Evolutionary conservation across 1,139 yeast species (phyloP), one percentile per base, ranked within the genome.

Genomic region (Hansenula sp.): DNA sequence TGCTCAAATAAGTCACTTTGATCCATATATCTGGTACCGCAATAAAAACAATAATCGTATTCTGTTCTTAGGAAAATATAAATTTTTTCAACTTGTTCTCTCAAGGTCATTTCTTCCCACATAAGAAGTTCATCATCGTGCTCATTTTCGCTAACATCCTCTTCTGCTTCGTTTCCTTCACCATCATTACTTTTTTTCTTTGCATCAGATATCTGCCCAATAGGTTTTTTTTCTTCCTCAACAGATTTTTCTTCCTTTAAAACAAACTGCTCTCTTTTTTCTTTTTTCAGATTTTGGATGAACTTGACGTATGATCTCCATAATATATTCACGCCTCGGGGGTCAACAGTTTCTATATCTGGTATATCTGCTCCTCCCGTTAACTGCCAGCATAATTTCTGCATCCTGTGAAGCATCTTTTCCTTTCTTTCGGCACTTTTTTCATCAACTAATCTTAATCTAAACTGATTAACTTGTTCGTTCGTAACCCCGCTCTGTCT

Each of bases 11-110:
- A 51, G 29, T 76, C 80, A 1, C 52, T 51, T 32, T 54, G 65
- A 43, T 57, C 61, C 0, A 57, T 55, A 51, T 67, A 77, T 34
- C 51, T 52, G 10, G 56, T 55, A 1, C 79, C 80, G 52, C 83
- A 77, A 61, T 66, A 77, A 51, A 65, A 71, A 51, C 83, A 77
- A 53, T 70, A 77, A 45, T 53, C 50, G 44, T 64, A 66, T 27
- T 59, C 59, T 0, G 62, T 50, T 16, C 81, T 62, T 18, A 76
- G 58, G 45, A 68, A 70, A 8, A 52, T 49, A 28, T 66, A 54
- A 10, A 71, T 47, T 29, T 54, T 54, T 30, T 48, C 51, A 10
- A 71, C 47, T 41, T 59, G 62, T 33, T 66, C 63, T 12, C 53
- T 55, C 3, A 53, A 29, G 7, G 54, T 36, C 41, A 60, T 52